These are phyloP conservation scores for Uronychia binucleata DNA, from an alignment of 73 alveolate species.

Conservation along the genomic window DNA sequence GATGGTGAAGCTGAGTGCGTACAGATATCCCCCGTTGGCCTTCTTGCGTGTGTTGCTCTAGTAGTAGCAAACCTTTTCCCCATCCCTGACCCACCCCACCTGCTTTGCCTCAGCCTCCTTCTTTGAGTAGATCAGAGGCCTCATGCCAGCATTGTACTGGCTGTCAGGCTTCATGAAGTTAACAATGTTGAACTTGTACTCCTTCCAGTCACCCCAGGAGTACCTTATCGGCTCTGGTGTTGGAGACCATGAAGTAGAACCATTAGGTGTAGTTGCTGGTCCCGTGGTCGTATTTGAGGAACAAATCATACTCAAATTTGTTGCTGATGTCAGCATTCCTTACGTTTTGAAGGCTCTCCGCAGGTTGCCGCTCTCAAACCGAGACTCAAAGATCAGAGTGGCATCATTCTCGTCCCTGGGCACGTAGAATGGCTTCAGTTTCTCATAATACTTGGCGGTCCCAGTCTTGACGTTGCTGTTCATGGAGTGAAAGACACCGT, in stretches of 20 bases:
- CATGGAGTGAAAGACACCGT: not conserved
- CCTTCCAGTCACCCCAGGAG: conserved; percentile 12
- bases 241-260: conserved; percentile 93
- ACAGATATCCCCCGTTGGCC: conserved; percentile 11
- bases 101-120: conserved; percentile 63
- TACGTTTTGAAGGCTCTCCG: conserved; percentile 80
- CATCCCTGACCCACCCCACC: conserved; percentile 58
- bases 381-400: conserved; percentile 94
- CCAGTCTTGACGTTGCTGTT: not conserved
- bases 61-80: conserved; percentile 38
- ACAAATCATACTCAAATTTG: conserved; percentile 81
- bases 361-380: conserved; percentile 98
- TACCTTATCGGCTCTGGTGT: conserved; percentile 82
- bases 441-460: conserved; percentile 3
- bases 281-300: conserved; percentile 92
- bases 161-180: conserved; percentile 98
- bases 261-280: conserved; percentile 97
- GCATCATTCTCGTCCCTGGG: conserved; percentile 77
- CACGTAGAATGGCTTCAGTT: conserved; percentile 53
- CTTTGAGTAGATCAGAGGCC: conserved; percentile 87
- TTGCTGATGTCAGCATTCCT: not conserved
- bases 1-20: conserved; percentile 21
- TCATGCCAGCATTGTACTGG: conserved; percentile 92
- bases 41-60: not conserved
- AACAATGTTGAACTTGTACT: conserved; percentile 91